Conservation (phyloP, 1,284 basidiomycete species). For the Vanrija pseudolonga region DNA sequence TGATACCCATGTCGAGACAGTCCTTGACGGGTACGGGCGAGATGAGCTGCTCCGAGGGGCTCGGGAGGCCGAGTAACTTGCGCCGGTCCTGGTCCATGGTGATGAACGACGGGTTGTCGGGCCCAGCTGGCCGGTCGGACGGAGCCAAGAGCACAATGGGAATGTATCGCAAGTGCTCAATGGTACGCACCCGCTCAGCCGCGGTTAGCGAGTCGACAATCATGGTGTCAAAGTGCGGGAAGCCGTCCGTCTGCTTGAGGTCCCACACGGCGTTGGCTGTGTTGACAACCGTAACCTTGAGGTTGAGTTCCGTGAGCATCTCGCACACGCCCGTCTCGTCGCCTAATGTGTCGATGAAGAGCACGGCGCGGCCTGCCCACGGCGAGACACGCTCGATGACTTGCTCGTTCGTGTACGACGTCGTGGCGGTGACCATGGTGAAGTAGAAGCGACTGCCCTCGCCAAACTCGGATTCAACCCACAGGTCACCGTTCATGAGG, state of each 20-base stretch:
- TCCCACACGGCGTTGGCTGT: conserved; percentile 73
- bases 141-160: conserved; percentile 93
- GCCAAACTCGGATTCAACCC: conserved; percentile 91
- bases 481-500: conserved; percentile 97
- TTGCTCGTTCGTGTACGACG: conserved; percentile 55
- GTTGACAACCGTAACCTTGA: conserved; percentile 74
- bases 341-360: conserved; percentile 83
- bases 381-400: conserved; percentile 72
- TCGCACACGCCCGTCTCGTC: conserved; percentile 74
- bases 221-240: conserved; percentile 91
- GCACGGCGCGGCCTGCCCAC: conserved; percentile 65
- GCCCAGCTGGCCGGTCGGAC: conserved; percentile 30
- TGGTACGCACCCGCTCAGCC: conserved; percentile 81
- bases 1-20: conserved; percentile 50
- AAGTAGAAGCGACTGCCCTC: conserved; percentile 97
- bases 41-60: conserved; percentile 36
- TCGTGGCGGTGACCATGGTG: conserved; percentile 65
- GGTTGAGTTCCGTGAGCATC: conserved; percentile 74
- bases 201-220: conserved; percentile 83
- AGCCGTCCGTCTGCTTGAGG: conserved; percentile 60
- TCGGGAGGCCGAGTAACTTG: conserved; percentile 41
- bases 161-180: conserved; percentile 93
- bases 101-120: conserved; percentile 44
- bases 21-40: conserved; percentile 50
- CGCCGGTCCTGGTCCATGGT: conserved; percentile 41